Percentiles rank a stretch among this genome's conserved stretches.
phyloP scores from a whole-genome alignment of 2,329 filamentous ascomycete genomes.

The Akanthomyces uredinophilus region DNA sequence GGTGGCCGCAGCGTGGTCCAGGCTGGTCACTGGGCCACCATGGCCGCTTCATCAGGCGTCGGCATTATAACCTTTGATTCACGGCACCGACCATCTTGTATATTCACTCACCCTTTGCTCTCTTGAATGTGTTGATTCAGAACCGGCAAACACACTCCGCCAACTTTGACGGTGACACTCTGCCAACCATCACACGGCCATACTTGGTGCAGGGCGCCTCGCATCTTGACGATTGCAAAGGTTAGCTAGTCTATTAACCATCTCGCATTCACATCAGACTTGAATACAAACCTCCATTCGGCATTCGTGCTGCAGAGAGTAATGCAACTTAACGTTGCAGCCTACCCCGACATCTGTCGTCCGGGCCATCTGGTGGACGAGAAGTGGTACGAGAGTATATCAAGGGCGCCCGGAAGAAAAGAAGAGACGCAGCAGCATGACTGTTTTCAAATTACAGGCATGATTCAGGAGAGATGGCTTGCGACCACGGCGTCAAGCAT shows the following conservation, averaged over 20 bases:
- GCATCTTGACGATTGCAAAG: background rate
- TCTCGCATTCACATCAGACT: background rate
- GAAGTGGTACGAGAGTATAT: background rate
- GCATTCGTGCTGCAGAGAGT: background rate
- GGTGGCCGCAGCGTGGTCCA: background rate
- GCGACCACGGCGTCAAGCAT: background rate
- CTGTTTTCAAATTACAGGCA: background rate
- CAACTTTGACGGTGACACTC: background rate
- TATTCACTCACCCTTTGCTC: too few relatives aligned
- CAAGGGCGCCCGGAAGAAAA: background rate
- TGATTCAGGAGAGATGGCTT: background rate
- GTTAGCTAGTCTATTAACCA: too few relatives aligned
- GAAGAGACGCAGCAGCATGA: background rate
- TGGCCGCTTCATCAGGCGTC: background rate
- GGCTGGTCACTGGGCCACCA: constrained; percentile 1
- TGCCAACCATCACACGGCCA: background rate
- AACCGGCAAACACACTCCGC: background rate
- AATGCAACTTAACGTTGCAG: background rate
- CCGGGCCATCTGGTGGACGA: background rate
- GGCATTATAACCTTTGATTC: background rate
- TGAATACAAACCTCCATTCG: background rate
- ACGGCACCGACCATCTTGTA: background rate
- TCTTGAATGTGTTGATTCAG: background rate
- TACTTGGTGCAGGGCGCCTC: background rate
- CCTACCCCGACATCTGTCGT: background rate